Conservation (phyloP, 1,284 basidiomycete genomes). For the Malassezia pachydermatis region DNA sequence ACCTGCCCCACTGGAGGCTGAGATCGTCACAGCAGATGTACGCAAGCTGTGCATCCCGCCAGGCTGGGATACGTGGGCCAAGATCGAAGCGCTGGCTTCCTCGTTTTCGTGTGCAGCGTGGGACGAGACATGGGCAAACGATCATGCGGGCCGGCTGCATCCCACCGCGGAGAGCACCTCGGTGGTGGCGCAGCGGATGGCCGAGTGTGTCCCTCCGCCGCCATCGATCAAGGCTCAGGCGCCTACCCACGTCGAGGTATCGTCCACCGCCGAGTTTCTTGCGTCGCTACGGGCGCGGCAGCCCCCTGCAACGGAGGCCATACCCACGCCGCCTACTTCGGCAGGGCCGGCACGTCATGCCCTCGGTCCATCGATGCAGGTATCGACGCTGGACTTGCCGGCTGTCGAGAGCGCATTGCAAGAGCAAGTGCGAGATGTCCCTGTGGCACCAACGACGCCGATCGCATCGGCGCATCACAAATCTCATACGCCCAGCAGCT, state of each 20-base stretch:
- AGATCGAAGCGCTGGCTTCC: conserved; percentile 79
- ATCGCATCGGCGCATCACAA: conserved; percentile 14
- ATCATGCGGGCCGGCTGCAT: not conserved
- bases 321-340: conserved; percentile 8
- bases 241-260: conserved; percentile 15
- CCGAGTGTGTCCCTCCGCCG: not conserved
- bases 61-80: conserved; percentile 97
- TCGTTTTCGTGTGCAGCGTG: conserved; percentile 63
- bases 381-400: conserved; percentile 17
- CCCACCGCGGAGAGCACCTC: not conserved
- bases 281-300: conserved; percentile 25
- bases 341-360: conserved; percentile 9
- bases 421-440: conserved; percentile 15
- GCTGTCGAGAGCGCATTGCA: conserved; percentile 12
- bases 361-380: conserved; percentile 12
- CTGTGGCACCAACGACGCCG: not conserved
- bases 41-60: conserved; percentile 82
- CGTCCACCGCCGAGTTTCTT: conserved; percentile 27
- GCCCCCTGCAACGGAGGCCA: conserved; percentile 15
- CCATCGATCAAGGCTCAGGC: not conserved
- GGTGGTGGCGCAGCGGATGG: not conserved
- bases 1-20: conserved; percentile 51
- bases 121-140: conserved; percentile 7
- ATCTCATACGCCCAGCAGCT: no score
- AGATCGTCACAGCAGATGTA: conserved; percentile 69